phyloP scores from a whole-genome alignment of 805 yeast genomes.

The Pichia manshurica region DNA sequence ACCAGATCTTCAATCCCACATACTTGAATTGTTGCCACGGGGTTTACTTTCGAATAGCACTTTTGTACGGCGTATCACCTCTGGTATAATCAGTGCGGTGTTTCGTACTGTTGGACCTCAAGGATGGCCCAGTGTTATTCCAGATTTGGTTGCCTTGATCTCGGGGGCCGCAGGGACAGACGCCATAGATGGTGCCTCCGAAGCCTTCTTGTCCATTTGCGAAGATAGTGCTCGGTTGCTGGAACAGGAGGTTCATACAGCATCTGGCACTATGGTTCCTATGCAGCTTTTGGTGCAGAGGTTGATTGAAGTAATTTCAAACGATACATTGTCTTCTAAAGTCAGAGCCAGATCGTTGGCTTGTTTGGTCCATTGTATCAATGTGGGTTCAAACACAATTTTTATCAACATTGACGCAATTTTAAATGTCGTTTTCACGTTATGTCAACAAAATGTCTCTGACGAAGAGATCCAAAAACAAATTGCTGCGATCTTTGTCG shows the following conservation, averaged over 20 bases:
- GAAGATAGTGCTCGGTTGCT: conserved; percentile 74
- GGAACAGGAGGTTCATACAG: conserved; percentile 59
- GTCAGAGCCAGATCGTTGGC: conserved; percentile 57
- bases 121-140: conserved; percentile 71
- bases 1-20: conserved; percentile 29
- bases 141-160: conserved; percentile 59
- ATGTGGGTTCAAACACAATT: conserved; percentile 61
- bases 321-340: conserved; percentile 44
- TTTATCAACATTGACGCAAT: conserved; percentile 60
- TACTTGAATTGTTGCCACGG: conserved; percentile 33
- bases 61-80: conserved; percentile 82
- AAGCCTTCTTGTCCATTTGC: conserved; percentile 80
- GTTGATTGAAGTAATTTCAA: conserved; percentile 46
- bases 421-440: conserved; percentile 54
- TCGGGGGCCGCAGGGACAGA: conserved; percentile 38
- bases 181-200: conserved; percentile 68
- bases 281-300: conserved; percentile 60
- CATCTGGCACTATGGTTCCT: conserved; percentile 40
- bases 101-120: conserved; percentile 60
- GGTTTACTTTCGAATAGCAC: conserved; percentile 48
- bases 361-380: conserved; percentile 73
- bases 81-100: conserved; percentile 81
- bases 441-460: conserved; percentile 51
- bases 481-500: conserved; percentile 70
- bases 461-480: conserved; percentile 59